Base-by-base conservation (phyloP, 129 eudicot genomes). In the Gnaphalium uliginosum region DNA sequence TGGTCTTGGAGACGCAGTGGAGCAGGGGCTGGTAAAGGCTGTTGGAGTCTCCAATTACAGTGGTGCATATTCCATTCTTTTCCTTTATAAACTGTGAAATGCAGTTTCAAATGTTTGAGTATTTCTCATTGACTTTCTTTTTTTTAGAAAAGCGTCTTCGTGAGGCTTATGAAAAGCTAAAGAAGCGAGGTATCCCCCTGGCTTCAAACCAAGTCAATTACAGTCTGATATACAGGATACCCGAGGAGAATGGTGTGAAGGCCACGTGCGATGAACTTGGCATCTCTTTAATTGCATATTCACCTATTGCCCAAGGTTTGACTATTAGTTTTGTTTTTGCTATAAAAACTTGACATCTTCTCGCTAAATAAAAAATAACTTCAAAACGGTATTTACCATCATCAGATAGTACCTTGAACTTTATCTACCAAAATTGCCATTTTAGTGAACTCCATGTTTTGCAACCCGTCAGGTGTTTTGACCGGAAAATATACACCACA, bases 141-240 rank as follows among this genome's bases (percentile, higher is more conserved):
- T 68, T 14, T 68, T 57, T 81, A 95, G 99, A 91, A 73, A 87
- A 87, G 77, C 96, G 99, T 56, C 96, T 95, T 68, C 97, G 97
- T 68, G 83, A 61, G 76, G 99, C 99, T 63, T 86, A 95, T 71
- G 63, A 86, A 63, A 86, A 86, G 77, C 89, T 95, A 33, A 83
- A 87, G 63, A 84, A 87, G 71, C 83, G 96, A 80, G 96, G 97
- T 24, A 91, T 95, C 46, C 99, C 97, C 8, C 79, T 95, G 65
- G 99, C 97, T 79, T 87, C 99, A 69, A 95, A 95, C 85, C 99
- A 95, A 89, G 99, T 95, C 71, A 95, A 95, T 68, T 95, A 95
- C 85, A 95, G 99, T 82, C 97, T 95, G 48, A 95, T 91, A 65
- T 91, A 95, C 82, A 84, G 99, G 83, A 19, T 84, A 75, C 99